Base-by-base conservation (phyloP, 805 yeast species). In the Pichia sporocuriosa region DNA sequence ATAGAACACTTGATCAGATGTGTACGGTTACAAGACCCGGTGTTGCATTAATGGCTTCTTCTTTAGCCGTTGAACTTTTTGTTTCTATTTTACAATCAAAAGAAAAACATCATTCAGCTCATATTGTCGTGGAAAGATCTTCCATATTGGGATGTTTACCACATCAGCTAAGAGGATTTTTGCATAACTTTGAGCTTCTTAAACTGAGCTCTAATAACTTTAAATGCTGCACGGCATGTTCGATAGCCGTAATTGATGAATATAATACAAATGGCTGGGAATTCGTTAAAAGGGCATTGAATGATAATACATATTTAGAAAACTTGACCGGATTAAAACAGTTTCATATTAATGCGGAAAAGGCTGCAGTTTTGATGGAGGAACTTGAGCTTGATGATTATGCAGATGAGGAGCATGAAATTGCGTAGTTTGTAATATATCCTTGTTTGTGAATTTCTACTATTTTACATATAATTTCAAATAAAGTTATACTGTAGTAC, bases 1-100 rank as follows among this genome's bases (percentile, higher is more conserved):
- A 88, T 55, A 70, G 95, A 39, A 84, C 97, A 0, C 66, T 93
- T 43, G 99, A 93, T 62, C 97, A 93, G 61, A 93, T 93, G 97
- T 93, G 99, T 57, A 93, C 99, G 0, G 98, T 93, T 1, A 93
- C 98, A 0, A 69, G 98, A 31, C 97, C 99, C 0, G 98, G 99
- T 0, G 89, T 84, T 1, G 96, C 99, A 0, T 65, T 84, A 53
- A 65, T 87, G 62, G 97, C 97, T 0, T 75, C 95, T 0, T 77
- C 96, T 0, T 65, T 81, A 28, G 95, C 95, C 0, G 95, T 85
- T 1, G 98, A 93, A 58, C 62, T 93, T 6, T 56, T 87, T 46
- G 84, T 84, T 0, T 76, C 93, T 1, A 47, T 85, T 0, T 53
- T 86, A 30, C 97, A 90, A 58, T 82, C 81, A 50, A 77, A 77